Conservation (phyloP, 768 basidiomycete genomes). For the Tricholoma flavovirens region DNA sequence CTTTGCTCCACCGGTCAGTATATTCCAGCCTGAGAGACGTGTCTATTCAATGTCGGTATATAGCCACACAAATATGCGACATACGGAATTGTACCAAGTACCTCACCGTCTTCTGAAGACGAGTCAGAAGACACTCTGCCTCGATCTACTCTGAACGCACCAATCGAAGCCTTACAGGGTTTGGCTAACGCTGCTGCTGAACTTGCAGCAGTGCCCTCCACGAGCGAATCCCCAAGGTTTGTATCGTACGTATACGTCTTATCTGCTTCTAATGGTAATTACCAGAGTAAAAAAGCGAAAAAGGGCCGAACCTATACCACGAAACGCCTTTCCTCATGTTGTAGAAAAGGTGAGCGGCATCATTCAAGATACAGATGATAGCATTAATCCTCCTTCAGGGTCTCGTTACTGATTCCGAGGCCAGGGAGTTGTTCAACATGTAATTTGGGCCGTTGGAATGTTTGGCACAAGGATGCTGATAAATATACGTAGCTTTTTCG, state of each 20-base stretch:
- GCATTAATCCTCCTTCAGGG: constrained; percentile 42
- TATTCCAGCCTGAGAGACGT: not conserved
- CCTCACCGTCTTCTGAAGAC: constrained; percentile 82
- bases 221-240: constrained; percentile 57
- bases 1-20: constrained; percentile 80
- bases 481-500: constrained; percentile 73
- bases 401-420: constrained; percentile 79
- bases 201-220: constrained; percentile 75
- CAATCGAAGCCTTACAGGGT: constrained; percentile 91
- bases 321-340: constrained; percentile 84
- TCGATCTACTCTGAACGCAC: constrained; percentile 78
- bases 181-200: constrained; percentile 94
- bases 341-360: constrained; percentile 64
- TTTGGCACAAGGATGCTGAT: constrained; percentile 26
- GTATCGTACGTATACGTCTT: constrained; percentile 9
- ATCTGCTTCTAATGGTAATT: constrained; percentile 3
- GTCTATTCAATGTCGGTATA: constrained; percentile 9
- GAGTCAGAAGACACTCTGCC: constrained; percentile 89
- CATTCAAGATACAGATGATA: constrained; percentile 3
- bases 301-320: constrained; percentile 75
- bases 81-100: constrained; percentile 84
- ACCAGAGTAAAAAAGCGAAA: constrained; percentile 78
- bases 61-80: constrained; percentile 88
- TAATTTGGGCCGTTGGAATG: constrained; percentile 35
- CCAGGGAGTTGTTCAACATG: constrained; percentile 90